Conservation (phyloP, 139 green algal genomes). For the Chlorella sp. region DNA sequence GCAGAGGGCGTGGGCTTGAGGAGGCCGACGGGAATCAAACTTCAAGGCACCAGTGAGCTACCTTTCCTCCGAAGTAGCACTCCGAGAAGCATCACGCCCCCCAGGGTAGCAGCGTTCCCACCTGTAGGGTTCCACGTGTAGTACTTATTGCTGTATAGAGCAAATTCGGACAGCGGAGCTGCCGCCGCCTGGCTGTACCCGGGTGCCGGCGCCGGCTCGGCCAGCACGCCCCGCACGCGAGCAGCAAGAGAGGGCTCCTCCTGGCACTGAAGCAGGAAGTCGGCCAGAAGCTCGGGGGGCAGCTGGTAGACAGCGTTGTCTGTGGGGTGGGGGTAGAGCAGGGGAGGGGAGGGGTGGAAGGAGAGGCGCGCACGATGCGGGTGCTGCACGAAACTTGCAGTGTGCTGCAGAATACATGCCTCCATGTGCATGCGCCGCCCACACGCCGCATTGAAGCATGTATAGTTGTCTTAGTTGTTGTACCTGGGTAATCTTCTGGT, state of each 20-base stretch:
- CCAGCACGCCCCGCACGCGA: slow-evolving; percentile 36
- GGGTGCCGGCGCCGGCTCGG: slow-evolving; percentile 26
- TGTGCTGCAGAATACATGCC: background rate
- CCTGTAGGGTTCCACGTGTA: slow-evolving; percentile 59
- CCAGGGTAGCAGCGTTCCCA: background rate
- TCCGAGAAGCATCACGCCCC: too few relatives aligned
- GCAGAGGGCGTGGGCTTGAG: too few relatives aligned
- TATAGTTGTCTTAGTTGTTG: too few relatives aligned
- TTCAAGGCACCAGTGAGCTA: too few relatives aligned
- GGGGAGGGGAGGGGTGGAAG: too few relatives aligned
- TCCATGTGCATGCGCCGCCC: background rate
- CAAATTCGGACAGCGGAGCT: slow-evolving; percentile 42
- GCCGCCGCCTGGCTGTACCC: slow-evolving; percentile 10
- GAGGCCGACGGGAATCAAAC: too few relatives aligned
- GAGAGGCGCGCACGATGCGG: background rate
- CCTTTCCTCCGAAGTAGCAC: too few relatives aligned
- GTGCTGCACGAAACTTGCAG: background rate
- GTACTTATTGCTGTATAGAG: slow-evolving; percentile 28
- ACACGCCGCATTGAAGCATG: background rate
- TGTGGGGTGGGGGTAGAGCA: background rate
- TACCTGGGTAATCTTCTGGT: slow-evolving; percentile 26
- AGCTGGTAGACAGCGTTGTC: slow-evolving; percentile 33
- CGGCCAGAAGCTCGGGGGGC: slow-evolving; percentile 25
- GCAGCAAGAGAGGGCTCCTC: background rate
- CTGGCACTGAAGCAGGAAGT: slow-evolving; percentile 29